Base-by-base conservation (phyloP, 306 rosid genomes). In the Sechiopsis laciniata region DNA sequence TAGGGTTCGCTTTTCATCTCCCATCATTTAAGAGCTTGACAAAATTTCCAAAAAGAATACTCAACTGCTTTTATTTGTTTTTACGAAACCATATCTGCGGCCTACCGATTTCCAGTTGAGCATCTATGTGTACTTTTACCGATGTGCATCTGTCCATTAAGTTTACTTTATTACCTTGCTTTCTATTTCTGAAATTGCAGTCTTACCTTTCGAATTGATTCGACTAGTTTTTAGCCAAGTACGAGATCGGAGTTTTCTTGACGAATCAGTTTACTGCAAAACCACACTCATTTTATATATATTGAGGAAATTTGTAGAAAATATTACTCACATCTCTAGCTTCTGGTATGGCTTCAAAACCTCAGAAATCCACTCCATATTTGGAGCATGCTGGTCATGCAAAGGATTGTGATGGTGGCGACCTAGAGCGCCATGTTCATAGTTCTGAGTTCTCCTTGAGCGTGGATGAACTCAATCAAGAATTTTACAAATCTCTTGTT, bases 261-360 rank as follows among this genome's bases (percentile, higher is more conserved):
- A 37, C 9, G 50, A 73, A 73, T 55, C 65, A 37, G 55, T 32
- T 22, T 20, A 56, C 53, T 40, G 35, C 32, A 73, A 56, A 73
- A 37, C 37, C 63, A 35, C 51, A 29, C 8, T 57, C 37, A 7
- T 42, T 45, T 73, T 22, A 21, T 73, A 56, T 55, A 57, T 56
- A 58, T 15, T 42, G 68, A 73, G 67, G 42, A 58, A 57, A 55
- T 69, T 22, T 69, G 19, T 21, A 57, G 54, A 57, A 55, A 57
- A 19, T 11, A 7, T 19, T 73, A 19, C 54, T 55, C 37, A 54
- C 53, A 37, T 20, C 29, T 35, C 53, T 71, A 48, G 17, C 73
- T 19, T 81, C 73, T 76, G 61, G 62, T 74, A 22, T 48, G 35
- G 57, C 73, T 50, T 79, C 80, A 45, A 46, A 65, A 68, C 13